phyloP scores from a whole-genome alignment of 2,329 filamentous ascomycete species.

The Penicillium hesseltinei region DNA sequence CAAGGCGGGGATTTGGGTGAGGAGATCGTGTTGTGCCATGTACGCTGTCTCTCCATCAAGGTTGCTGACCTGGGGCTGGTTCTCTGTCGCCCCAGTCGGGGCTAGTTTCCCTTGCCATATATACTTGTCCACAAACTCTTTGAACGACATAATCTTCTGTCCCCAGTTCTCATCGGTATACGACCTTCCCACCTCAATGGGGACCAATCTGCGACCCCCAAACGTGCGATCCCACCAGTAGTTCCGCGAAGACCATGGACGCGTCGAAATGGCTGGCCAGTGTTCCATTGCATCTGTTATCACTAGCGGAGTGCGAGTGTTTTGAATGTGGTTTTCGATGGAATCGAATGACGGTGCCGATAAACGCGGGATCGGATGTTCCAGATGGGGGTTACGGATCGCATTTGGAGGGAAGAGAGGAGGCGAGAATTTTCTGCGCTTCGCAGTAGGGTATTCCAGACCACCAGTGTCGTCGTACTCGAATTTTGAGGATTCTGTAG shows the following conservation, averaged over 20 bases:
- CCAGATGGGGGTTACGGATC: conserved; percentile 34
- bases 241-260: conserved; percentile 68
- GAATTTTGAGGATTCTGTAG: conserved; percentile 4
- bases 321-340: conserved; percentile 62
- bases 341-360: conserved; percentile 53
- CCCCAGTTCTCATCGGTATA: conserved; percentile 86
- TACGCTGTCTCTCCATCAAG: conserved; percentile 60
- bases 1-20: conserved; percentile 75
- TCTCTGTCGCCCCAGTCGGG: conserved; percentile 1
- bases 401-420: conserved; percentile 36
- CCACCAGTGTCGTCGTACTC: conserved; percentile 5
- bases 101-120: conserved; percentile 43
- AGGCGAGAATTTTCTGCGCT: conserved; percentile 34
- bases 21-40: conserved; percentile 86
- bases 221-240: conserved; percentile 77
- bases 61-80: not conserved
- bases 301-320: conserved; percentile 60
- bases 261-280: conserved; percentile 73
- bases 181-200: conserved; percentile 79
- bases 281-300: conserved; percentile 63
- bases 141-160: conserved; percentile 75
- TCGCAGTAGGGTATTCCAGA: conserved; percentile 15
- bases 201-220: conserved; percentile 73
- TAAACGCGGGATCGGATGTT: conserved; percentile 41
- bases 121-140: conserved; percentile 64